Conservation (phyloP, 345 rosid species). For the Citrus inodora region DNA sequence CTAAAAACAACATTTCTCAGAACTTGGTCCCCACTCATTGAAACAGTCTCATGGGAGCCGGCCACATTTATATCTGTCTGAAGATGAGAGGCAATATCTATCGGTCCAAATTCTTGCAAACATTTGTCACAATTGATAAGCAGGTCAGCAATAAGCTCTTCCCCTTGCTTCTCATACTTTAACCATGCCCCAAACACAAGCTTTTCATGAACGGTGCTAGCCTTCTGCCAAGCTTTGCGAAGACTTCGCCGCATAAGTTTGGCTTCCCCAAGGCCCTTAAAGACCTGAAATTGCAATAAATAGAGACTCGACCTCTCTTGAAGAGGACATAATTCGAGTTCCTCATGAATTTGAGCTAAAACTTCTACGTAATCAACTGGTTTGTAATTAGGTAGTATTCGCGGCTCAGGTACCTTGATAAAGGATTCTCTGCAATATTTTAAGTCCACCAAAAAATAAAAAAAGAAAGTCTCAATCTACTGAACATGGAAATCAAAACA, state of each 20-base stretch:
- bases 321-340: slow-evolving; percentile 73
- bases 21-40: slow-evolving; percentile 26
- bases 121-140: slow-evolving; percentile 78
- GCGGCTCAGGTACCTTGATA: slow-evolving; percentile 89
- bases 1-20: slow-evolving; percentile 53
- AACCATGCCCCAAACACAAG: slow-evolving; percentile 92
- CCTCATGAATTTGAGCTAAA: slow-evolving; percentile 94
- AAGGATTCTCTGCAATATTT: slow-evolving; percentile 75
- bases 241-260: slow-evolving; percentile 87
- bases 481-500: not conserved
- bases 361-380: slow-evolving; percentile 95
- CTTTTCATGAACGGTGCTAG: slow-evolving; percentile 80
- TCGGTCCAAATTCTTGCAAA: slow-evolving; percentile 59
- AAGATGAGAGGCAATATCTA: slow-evolving; percentile 64
- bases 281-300: slow-evolving; percentile 77
- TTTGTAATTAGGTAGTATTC: slow-evolving; percentile 66
- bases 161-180: slow-evolving; percentile 84
- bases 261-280: slow-evolving; percentile 88
- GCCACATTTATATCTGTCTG: slow-evolving; percentile 26
- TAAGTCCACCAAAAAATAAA: not conserved
- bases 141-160: slow-evolving; percentile 79
- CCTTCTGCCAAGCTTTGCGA: slow-evolving; percentile 85
- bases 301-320: slow-evolving; percentile 68
- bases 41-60: slow-evolving; percentile 31
- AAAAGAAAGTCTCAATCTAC: slow-evolving; percentile 9